phyloP scores from a whole-genome alignment of 1,284 basidiomycete genomes.

The Papiliotrema fonsecae region DNA sequence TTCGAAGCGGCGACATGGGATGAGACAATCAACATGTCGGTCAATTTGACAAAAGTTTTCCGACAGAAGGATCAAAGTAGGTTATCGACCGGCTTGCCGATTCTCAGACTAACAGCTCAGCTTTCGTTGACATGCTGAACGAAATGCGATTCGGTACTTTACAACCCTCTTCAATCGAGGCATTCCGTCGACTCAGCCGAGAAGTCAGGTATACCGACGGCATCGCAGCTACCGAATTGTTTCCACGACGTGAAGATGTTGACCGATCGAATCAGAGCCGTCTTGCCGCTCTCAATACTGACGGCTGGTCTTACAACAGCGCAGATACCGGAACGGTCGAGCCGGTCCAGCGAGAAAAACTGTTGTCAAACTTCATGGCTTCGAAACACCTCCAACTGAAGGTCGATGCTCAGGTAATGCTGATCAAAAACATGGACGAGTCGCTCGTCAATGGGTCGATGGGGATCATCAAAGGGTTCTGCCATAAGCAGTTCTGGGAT shows the following conservation, averaged over 20 bases:
- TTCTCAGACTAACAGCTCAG: conserved; percentile 47
- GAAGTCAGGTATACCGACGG: conserved; percentile 59
- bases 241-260: conserved; percentile 77
- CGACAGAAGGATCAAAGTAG: conserved; percentile 55
- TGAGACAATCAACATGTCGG: conserved; percentile 66
- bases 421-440: conserved; percentile 74
- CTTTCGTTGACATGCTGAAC: conserved; percentile 84
- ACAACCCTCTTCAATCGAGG: conserved; percentile 55
- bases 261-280: conserved; percentile 67
- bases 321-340: conserved; percentile 59
- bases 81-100: conserved; percentile 10
- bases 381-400: conserved; percentile 59
- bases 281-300: conserved; percentile 50
- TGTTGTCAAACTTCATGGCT: conserved; percentile 71
- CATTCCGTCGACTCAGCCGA: conserved; percentile 61
- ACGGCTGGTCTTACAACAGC: conserved; percentile 53
- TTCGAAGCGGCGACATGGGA: conserved; percentile 87
- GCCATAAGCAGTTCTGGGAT: conserved; percentile 27
- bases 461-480: conserved; percentile 68
- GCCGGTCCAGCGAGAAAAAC: conserved; percentile 56
- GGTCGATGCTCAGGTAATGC: conserved; percentile 59
- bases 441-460: conserved; percentile 78
- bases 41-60: conserved; percentile 88
- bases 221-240: conserved; percentile 77
- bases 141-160: conserved; percentile 81